Base-by-base conservation (phyloP, 2,329 filamentous ascomycete species). In the Elsinoe necatrix region DNA sequence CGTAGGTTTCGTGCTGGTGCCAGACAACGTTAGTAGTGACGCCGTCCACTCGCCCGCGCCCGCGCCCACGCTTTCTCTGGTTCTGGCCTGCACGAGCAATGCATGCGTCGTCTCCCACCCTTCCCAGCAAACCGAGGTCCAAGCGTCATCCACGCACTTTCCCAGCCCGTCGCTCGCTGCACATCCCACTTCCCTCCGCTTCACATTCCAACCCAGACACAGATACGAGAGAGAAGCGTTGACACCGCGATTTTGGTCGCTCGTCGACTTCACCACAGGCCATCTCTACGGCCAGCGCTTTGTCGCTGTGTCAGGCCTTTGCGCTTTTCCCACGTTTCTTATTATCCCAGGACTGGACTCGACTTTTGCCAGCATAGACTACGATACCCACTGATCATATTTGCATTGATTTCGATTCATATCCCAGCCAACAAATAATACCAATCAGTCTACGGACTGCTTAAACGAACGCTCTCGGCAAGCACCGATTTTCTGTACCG, bases 191-290 rank as follows among this genome's bases (percentile, higher is more conserved):
- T 57, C 58, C 34, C 35, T 56, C 54, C 51, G 37, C 51, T 45
- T 56, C 52, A 55, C 55, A 59, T 56, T 58, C 59, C 60, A 61
- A 58, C 54, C 39, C 62, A 54, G 43, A 58, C 58, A 39, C 52
- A 55, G 34, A 27, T 39, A 58, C 55, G 62, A 54, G 39, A 60
- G 47, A 31, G 55, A 3, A 57, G 58, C 62, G 45, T 25, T 34
- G 5, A 52, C 29, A 54, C 77, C 75, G 92, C 58, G 51, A 59
- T 63, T 63, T 65, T 64, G 61, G 57, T 61, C 58, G 54, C 54
- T 51, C 63, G 45, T 55, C 54, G 54, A 61, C 60, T 50, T 52
- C 23, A 37, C 50, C 45, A 55, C 55, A 63, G 64, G 63, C 64
- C 63, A 64, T 60, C 59, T 57, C 45, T 54, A 68, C 65, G 66